Base-by-base conservation (phyloP, 495 filamentous ascomycete species). In the Saxophila tyrrhenica region DNA sequence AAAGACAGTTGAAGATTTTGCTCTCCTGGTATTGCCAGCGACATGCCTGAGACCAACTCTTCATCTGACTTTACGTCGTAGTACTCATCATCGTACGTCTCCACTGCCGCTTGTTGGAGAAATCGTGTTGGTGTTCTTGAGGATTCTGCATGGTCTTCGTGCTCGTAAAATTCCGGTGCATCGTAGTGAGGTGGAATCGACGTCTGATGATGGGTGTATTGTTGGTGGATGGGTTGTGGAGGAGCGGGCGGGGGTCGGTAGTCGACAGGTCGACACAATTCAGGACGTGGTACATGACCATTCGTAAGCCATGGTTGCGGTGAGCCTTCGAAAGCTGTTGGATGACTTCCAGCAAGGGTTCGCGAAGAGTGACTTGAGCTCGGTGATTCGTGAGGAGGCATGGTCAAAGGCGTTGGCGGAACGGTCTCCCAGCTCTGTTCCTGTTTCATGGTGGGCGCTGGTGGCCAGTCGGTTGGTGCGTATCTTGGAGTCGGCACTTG, bases 1-100 rank as follows among this genome's bases (percentile, higher is more conserved):
- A 78, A 68, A 7, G 48, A 22, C 52, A 74, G 64, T 16, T 70
- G 55, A 25, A 60, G 52, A 15, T 45, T 39, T 3, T 60, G 55
- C 20, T 32, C 47, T 49, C 32, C 55, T 38, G 61, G 47, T 15
- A 51, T 56, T 17, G 58, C 77, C 15, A 70, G 72, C 54, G 78
- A 74, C 0, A 73, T 73, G 22, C 73, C 77, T 11, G 73, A 69
- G 19, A 67, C 72, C 70, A 72, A 70, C 52, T 90, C 86, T 52
- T 87, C 84, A 50, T 88, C 85, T 1, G 83, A 80, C 43, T 80
- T 71, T 16, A 85, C 73, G 61, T 84, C 81, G 50, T 75, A 82
- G 55, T 75, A 77, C 29, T 82, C 78, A 55, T 81, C 77, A 29
- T 75, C 71, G 44, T 78, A 69, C 29, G 75, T 71, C 20, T 80